These are phyloP conservation scores for Colletotrichum neosansevieriae DNA, from an alignment of 2,329 filamentous ascomycete genomes.

Conservation along the genomic window DNA sequence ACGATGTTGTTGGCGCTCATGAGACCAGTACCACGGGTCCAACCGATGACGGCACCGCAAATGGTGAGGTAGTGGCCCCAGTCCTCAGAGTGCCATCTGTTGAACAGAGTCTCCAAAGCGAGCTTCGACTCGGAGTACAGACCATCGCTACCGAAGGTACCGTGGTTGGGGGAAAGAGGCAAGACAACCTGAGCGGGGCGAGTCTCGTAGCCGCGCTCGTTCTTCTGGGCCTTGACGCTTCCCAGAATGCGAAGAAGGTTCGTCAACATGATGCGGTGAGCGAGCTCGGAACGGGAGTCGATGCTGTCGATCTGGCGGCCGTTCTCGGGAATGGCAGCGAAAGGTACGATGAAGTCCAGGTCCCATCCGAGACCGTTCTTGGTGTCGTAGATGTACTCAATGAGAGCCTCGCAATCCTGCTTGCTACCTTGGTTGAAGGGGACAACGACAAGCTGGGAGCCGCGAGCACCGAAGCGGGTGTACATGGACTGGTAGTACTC, in stretches of 20 bases:
- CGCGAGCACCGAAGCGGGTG: constrained; percentile 89
- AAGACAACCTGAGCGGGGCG: constrained; percentile 96
- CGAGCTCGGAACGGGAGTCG: constrained; percentile 97
- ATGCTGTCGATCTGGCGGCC: constrained; percentile 95
- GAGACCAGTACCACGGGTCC: constrained; percentile 97
- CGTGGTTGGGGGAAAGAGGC: constrained; percentile 96
- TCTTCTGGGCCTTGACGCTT: constrained; percentile 90
- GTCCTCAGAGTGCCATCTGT: constrained; percentile 97
- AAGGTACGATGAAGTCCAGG: constrained; percentile 94
- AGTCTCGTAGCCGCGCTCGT: constrained; percentile 88
- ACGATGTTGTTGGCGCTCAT: constrained; percentile 99
- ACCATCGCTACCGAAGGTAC: constrained; percentile 97
- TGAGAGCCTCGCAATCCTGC: constrained; percentile 93
- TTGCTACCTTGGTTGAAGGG: constrained; percentile 99
- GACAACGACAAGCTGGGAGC: constrained; percentile 96
- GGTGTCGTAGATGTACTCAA: constrained; percentile 95
- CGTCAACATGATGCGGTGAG: constrained; percentile 98
- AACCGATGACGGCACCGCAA: constrained; percentile 97
- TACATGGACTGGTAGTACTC: constrained; percentile 99
- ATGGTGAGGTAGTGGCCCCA: constrained; percentile 99
- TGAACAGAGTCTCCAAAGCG: constrained; percentile 96
- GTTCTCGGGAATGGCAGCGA: constrained; percentile 97
- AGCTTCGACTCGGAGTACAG: constrained; percentile 99
- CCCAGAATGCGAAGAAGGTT: constrained; percentile 94
- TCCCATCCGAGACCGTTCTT: constrained; percentile 99